phyloP scores from a whole-genome alignment of 2,329 filamentous ascomycete genomes.

The Diaporthe sp. region DNA sequence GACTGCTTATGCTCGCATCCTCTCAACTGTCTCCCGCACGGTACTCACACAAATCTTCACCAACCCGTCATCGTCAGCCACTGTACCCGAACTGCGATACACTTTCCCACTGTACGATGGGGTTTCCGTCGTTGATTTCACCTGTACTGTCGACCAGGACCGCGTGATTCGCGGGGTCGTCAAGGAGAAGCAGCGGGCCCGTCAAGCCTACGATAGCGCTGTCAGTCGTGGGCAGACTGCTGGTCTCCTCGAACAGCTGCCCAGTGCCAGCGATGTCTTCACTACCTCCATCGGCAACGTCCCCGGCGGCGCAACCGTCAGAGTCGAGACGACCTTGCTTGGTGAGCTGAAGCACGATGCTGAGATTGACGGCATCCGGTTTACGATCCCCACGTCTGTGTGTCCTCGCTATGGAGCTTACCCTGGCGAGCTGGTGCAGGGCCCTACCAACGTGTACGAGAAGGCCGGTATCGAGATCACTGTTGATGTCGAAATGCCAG shows the following conservation, averaged over 20 bases:
- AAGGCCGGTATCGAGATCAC: not conserved
- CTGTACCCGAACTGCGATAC: not conserved
- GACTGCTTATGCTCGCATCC: not conserved
- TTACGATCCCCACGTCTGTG: conserved; percentile 77
- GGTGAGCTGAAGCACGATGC: conserved; percentile 81
- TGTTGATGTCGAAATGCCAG: not conserved
- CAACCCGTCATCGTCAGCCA: not conserved
- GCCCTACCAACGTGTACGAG: conserved; percentile 29
- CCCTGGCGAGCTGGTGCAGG: conserved; percentile 52
- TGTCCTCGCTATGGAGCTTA: conserved; percentile 75
- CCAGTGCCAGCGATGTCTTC: conserved; percentile 75
- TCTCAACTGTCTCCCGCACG: not conserved
- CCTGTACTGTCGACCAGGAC: not conserved
- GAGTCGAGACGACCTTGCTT: conserved; percentile 75
- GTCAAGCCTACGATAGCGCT: not conserved
- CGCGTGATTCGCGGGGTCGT: not conserved
- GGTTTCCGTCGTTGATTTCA: not conserved
- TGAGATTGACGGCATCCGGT: conserved; percentile 75
- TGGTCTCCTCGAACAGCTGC: conserved; percentile 74
- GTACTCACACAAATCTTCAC: not conserved
- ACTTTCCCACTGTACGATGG: not conserved
- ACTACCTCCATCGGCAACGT: conserved; percentile 78
- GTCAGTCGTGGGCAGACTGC: conserved; percentile 67
- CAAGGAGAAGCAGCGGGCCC: not conserved
- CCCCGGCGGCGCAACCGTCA: conserved; percentile 67